A percentile compares a stretch with the other conserved stretches of the same genome.
Conservation (phyloP, 495 filamentous ascomycete species). For the Paragyromitra xinjiangensis region DNA sequence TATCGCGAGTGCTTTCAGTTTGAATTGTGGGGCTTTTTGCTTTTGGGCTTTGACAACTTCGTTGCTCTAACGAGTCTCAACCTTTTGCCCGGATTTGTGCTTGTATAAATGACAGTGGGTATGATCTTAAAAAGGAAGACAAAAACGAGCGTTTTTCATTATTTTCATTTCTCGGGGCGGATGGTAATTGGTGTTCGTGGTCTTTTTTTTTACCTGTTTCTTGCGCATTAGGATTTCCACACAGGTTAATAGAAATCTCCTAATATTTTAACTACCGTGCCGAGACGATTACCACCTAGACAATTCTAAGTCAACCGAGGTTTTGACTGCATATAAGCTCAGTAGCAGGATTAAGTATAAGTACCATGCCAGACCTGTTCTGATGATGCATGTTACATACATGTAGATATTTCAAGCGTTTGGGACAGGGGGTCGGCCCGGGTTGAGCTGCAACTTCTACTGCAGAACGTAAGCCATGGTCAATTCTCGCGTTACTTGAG, state of each 20-base stretch:
- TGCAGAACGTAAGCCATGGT: background rate
- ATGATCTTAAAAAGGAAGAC: slow-evolving; percentile 4
- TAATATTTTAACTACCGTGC: background rate
- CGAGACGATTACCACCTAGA: background rate
- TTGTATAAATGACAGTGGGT: slow-evolving; percentile 10
- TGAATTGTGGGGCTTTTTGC: slow-evolving; percentile 13
- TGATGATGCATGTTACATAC: background rate
- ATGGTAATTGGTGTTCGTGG: background rate
- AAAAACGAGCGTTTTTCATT: background rate
- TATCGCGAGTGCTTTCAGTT: background rate
- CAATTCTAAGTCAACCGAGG: too few species aligned
- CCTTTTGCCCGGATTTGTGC: background rate
- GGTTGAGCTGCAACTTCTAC: background rate
- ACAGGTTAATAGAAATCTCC: slow-evolving; percentile 8
- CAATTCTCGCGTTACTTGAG: background rate
- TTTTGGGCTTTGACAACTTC: background rate
- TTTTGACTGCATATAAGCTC: background rate
- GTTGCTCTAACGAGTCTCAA: background rate
- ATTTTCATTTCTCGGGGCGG: background rate
- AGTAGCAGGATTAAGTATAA: background rate
- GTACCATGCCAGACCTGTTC: background rate
- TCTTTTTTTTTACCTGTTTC: background rate
- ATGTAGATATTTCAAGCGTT: too few species aligned
- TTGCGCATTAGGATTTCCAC: background rate
- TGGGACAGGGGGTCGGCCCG: background rate